Conservation (phyloP, 1,139 yeast genomes). For the Kluyveromyces marxianus region DNA sequence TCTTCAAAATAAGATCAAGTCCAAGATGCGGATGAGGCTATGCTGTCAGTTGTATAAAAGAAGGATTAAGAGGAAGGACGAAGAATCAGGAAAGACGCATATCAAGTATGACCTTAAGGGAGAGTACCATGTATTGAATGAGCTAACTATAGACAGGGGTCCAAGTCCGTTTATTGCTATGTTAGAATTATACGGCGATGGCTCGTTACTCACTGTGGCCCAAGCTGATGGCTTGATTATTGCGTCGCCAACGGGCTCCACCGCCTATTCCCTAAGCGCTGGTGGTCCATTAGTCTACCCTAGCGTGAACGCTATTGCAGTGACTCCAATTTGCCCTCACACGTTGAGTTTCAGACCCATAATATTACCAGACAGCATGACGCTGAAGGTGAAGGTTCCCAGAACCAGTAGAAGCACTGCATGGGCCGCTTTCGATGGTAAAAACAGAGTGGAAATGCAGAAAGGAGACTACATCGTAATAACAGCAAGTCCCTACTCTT, state of each 20-base stretch:
- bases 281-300: slow-evolving; percentile 91
- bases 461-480: slow-evolving; percentile 74
- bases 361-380: slow-evolving; percentile 79
- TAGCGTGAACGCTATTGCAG: slow-evolving; percentile 78
- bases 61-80: slow-evolving; percentile 14
- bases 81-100: slow-evolving; percentile 18
- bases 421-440: slow-evolving; percentile 89
- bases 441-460: slow-evolving; percentile 59
- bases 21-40: slow-evolving; percentile 75
- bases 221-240: slow-evolving; percentile 87
- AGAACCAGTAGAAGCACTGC: slow-evolving; percentile 62
- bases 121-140: slow-evolving; percentile 77
- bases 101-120: slow-evolving; percentile 53
- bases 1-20: slow-evolving; percentile 62
- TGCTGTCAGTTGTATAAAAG: slow-evolving; percentile 52
- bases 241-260: slow-evolving; percentile 89
- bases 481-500: slow-evolving; percentile 73
- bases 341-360: slow-evolving; percentile 84
- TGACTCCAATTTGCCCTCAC: slow-evolving; percentile 91
- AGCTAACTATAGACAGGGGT: slow-evolving; percentile 78
- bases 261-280: slow-evolving; percentile 84
- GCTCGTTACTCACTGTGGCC: slow-evolving; percentile 69
- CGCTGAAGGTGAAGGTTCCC: slow-evolving; percentile 68
- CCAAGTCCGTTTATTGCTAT: slow-evolving; percentile 83
- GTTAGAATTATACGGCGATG: slow-evolving; percentile 78